phyloP scores from a whole-genome alignment of 169 alveolate species.

The Plasmodium vinckei region DNA sequence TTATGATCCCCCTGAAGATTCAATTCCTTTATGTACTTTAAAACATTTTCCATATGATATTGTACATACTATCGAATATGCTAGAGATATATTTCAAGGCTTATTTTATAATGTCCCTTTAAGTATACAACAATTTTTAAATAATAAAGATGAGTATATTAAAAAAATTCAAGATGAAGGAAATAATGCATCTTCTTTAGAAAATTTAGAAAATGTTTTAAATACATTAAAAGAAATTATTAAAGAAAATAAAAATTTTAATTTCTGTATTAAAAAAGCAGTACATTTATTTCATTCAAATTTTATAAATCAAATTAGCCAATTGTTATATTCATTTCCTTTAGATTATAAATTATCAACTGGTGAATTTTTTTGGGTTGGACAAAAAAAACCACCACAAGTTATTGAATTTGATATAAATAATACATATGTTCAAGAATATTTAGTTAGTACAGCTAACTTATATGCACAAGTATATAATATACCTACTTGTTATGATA shows the following conservation, averaged over 20 bases:
- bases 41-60: slow-evolving; percentile 98
- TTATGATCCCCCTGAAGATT: slow-evolving; percentile 98
- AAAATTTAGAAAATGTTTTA: slow-evolving; percentile 76
- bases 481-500: slow-evolving; percentile 79
- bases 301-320: slow-evolving; percentile 93
- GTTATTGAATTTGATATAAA: slow-evolving; percentile 91
- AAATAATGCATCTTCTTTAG: slow-evolving; percentile 79
- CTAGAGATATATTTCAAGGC: slow-evolving; percentile 97
- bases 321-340: slow-evolving; percentile 96
- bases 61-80: slow-evolving; percentile 99
- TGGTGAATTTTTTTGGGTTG: slow-evolving; percentile 98
- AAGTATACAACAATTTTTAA: slow-evolving; percentile 90
- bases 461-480: slow-evolving; percentile 91
- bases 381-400: slow-evolving; percentile 98
- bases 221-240: slow-evolving; percentile 76
- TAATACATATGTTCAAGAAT: slow-evolving; percentile 90
- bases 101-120: slow-evolving; percentile 95
- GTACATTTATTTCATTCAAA: slow-evolving; percentile 88
- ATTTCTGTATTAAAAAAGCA: slow-evolving; percentile 88
- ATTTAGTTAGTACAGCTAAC: slow-evolving; percentile 92
- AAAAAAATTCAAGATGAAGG: slow-evolving; percentile 73
- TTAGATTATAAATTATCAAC: slow-evolving; percentile 94
- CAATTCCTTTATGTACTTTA: slow-evolving; percentile 96
- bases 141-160: slow-evolving; percentile 84
- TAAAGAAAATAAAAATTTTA: slow-evolving; percentile 78